These are phyloP conservation scores for Polymyxa betae DNA, from an alignment of 208 protist genomes.

Conservation along the genomic window DNA sequence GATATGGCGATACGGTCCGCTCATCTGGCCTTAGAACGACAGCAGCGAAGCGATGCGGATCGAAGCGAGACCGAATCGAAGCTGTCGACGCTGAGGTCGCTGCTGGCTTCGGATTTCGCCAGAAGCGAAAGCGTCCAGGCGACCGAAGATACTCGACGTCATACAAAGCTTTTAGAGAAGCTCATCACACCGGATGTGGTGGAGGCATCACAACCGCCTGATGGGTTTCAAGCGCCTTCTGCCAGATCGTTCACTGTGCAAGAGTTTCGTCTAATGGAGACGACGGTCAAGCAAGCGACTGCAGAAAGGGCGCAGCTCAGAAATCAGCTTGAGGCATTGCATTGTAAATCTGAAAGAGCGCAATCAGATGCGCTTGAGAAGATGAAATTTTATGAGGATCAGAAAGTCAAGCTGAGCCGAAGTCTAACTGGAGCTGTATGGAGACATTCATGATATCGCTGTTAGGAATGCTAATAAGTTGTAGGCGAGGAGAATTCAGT, in stretches of 20 bases:
- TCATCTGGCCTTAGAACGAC: not conserved
- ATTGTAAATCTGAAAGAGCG: not conserved
- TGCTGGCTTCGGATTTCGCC: not conserved
- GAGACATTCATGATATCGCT: not conserved
- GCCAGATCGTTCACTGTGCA: not conserved
- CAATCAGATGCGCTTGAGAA: not conserved
- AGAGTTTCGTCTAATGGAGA: not conserved
- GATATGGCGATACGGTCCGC: not conserved
- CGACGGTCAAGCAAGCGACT: not conserved
- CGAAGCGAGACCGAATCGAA: not conserved
- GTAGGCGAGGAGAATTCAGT: conserved; percentile 5
- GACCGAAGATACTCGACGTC: not conserved
- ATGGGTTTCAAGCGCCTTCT: not conserved
- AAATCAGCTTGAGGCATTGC: not conserved
- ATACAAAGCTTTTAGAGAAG: not conserved
- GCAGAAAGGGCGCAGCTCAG: not conserved
- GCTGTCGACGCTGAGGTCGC: not conserved
- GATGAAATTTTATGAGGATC: not conserved
- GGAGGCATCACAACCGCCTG: not conserved
- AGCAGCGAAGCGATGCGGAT: not conserved
- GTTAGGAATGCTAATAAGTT: not conserved
- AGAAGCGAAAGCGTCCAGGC: not conserved
- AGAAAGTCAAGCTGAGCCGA: not conserved
- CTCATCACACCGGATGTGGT: conserved; percentile 8
- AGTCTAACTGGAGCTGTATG: not conserved